Evolutionary conservation across 2,329 filamentous ascomycete species (phyloP).

Genomic region (Pyrenochaeta sp.): DNA sequence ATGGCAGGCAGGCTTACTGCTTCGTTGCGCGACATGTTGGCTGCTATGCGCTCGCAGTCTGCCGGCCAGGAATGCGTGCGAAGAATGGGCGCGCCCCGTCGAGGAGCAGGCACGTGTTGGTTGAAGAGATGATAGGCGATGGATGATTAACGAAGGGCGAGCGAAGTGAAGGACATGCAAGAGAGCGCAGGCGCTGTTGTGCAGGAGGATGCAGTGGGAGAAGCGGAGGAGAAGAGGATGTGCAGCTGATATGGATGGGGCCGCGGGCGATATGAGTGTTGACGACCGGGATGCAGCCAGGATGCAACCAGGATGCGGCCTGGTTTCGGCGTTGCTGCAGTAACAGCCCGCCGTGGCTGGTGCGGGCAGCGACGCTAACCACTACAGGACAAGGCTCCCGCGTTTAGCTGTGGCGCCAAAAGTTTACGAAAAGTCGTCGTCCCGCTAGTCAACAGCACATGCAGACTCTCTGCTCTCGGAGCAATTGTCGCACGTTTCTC

Average conservation of each 20-base stretch:
- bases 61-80: slow-evolving; percentile 35
- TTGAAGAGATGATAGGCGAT: slow-evolving; percentile 18
- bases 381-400: not conserved
- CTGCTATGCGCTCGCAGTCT: slow-evolving; percentile 14
- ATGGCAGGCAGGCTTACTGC: slow-evolving; percentile 40
- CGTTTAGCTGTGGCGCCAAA: slow-evolving; percentile 1
- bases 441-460: too few species aligned
- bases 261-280: slow-evolving; percentile 29
- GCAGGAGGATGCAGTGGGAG: too few species aligned
- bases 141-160: slow-evolving; percentile 19
- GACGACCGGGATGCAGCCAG: slow-evolving; percentile 31
- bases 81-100: slow-evolving; percentile 43
- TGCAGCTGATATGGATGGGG: slow-evolving; percentile 28
- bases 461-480: too few species aligned
- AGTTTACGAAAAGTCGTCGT: not conserved
- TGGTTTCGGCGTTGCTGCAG: slow-evolving; percentile 26
- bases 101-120: slow-evolving; percentile 28
- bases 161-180: slow-evolving; percentile 35
- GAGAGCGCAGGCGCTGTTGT: slow-evolving; percentile 37
- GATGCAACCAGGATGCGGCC: too few species aligned
- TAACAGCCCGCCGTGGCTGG: slow-evolving; percentile 16
- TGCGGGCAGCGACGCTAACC: too few species aligned
- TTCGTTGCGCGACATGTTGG: slow-evolving; percentile 50
- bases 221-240: slow-evolving; percentile 35
- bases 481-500: too few species aligned